Evolutionary conservation across 2,329 filamentous ascomycete species (phyloP).

Genomic region (Paramyrothecium sp.): DNA sequence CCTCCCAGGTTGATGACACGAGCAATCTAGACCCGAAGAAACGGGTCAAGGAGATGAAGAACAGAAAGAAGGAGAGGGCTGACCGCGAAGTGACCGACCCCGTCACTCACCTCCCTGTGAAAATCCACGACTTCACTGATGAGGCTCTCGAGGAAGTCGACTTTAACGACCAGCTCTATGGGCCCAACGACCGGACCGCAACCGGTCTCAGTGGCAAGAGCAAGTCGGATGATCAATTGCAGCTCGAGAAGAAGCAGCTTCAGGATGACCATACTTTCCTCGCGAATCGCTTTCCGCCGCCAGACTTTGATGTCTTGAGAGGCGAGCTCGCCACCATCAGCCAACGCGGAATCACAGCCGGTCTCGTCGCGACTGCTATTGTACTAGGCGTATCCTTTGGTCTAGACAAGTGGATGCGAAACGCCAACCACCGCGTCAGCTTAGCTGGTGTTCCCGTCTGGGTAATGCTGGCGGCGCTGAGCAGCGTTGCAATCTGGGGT

Average conservation of each 20-base stretch:
- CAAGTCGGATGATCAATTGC: constrained; percentile 38
- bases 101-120: constrained; percentile 67
- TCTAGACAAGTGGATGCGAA: constrained; percentile 14
- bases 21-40: constrained; percentile 40
- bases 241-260: constrained; percentile 29
- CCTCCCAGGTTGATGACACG: constrained; percentile 30
- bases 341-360: constrained; percentile 32
- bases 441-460: constrained; percentile 22
- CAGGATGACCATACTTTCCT: constrained; percentile 40
- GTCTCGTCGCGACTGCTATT: constrained; percentile 31
- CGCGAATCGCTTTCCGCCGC: constrained; percentile 44
- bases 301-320: constrained; percentile 42
- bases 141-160: constrained; percentile 49
- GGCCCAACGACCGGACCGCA: constrained; percentile 31
- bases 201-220: constrained; percentile 35
- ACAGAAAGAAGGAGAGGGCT: constrained; percentile 39
- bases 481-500: constrained; percentile 24
- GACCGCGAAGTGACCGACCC: constrained; percentile 69
- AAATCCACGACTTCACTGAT: constrained; percentile 66
- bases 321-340: constrained; percentile 27
- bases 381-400: constrained; percentile 24
- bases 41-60: constrained; percentile 48
- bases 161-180: constrained; percentile 28
- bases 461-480: constrained; percentile 20
- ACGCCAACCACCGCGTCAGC: constrained; percentile 5